Evolutionary conservation across 257 asterid genomes (phyloP).

Genomic region (Fraxinus quadrangulata): DNA sequence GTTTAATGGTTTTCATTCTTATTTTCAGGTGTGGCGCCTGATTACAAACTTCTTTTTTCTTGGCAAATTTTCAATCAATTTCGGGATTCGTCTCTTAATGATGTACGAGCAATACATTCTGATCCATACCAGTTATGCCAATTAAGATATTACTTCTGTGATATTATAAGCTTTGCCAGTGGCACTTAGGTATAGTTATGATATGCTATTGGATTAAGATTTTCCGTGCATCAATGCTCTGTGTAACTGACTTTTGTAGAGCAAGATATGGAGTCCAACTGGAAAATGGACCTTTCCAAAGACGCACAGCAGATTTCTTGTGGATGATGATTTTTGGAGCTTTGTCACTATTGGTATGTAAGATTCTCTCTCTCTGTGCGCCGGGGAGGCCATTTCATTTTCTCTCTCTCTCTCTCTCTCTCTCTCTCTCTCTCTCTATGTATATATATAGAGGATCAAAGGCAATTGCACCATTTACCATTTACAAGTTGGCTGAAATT

Average conservation of each 20-base stretch:
- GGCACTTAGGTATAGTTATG: slow-evolving; percentile 13
- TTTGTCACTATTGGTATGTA: slow-evolving; percentile 66
- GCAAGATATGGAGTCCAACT: slow-evolving; percentile 98
- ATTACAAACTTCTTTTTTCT: slow-evolving; percentile 84
- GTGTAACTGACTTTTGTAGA: slow-evolving; percentile 42
- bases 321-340: slow-evolving; percentile 99
- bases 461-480: slow-evolving; percentile 2
- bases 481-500: slow-evolving; percentile 8
- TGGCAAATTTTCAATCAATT: slow-evolving; percentile 85
- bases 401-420: neutral
- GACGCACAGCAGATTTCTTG: slow-evolving; percentile 97
- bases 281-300: slow-evolving; percentile 79
- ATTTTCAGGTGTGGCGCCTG: slow-evolving; percentile 75
- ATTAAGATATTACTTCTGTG: slow-evolving; percentile 13
- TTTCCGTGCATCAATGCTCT: slow-evolving; percentile 17
- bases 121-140: slow-evolving; percentile 11
- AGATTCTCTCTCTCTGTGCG: neutral
- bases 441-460: neutral
- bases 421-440: neutral
- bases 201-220: slow-evolving; percentile 14
- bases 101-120: slow-evolving; percentile 57
- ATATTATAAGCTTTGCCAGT: neutral
- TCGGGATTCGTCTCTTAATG: slow-evolving; percentile 97
- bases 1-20: slow-evolving; percentile 23
- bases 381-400: too few species aligned